These are phyloP conservation scores for Penicillium sp. DNA, from an alignment of 2,329 filamentous ascomycete genomes.

Conservation along the genomic window DNA sequence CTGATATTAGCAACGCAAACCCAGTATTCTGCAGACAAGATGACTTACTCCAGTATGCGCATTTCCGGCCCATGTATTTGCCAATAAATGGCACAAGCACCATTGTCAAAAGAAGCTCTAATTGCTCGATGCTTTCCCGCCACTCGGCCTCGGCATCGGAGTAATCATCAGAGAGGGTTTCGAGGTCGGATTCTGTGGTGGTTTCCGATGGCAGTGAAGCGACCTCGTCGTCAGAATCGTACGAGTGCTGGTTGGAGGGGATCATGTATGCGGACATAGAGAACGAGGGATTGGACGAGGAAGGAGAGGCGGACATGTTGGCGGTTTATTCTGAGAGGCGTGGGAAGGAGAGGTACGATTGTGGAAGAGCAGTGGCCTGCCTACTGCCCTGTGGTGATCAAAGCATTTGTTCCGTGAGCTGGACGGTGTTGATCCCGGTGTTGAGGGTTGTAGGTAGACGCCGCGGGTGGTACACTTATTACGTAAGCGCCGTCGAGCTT, in stretches of 20 bases:
- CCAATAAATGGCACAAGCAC: constrained; percentile 90
- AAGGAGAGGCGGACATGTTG: constrained; percentile 34
- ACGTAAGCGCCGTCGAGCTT: background rate
- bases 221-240: constrained; percentile 41
- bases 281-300: constrained; percentile 36
- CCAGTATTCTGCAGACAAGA: background rate
- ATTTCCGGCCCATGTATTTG: constrained; percentile 92
- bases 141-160: constrained; percentile 93
- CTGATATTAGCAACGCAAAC: constrained; percentile 7
- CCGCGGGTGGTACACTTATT: background rate
- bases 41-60: constrained; percentile 85
- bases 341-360: constrained; percentile 9
- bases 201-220: constrained; percentile 46
- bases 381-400: constrained; percentile 29
- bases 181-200: constrained; percentile 39
- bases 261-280: constrained; percentile 43
- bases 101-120: constrained; percentile 92
- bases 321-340: background rate
- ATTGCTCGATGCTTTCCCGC: constrained; percentile 89
- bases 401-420: constrained; percentile 20
- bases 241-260: constrained; percentile 31
- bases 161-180: constrained; percentile 54
- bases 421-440: constrained; percentile 1
- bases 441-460: constrained; percentile 4
- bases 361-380: constrained; percentile 38